phyloP scores from a whole-genome alignment of 2,329 filamentous ascomycete species.

The Emergomyces pasteurianus region DNA sequence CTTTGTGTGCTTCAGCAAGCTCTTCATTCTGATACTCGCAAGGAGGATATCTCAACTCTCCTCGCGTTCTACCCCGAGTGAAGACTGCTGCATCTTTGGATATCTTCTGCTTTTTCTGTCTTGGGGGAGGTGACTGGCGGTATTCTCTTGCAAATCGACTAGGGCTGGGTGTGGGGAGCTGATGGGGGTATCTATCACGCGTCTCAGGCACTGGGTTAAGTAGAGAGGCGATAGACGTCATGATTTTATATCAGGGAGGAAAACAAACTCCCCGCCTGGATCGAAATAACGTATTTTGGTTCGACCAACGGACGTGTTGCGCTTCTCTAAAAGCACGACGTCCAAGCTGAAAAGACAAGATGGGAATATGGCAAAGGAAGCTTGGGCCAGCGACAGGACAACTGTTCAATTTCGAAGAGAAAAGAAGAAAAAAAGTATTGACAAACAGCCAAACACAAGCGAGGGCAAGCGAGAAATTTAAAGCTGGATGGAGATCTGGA shows the following conservation, averaged over 20 bases:
- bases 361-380: background rate
- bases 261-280: background rate
- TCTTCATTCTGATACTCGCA: slow-evolving; percentile 53
- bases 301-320: background rate
- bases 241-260: slow-evolving; percentile 20
- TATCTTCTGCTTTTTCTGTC: slow-evolving; percentile 42
- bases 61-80: slow-evolving; percentile 49
- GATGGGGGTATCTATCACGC: slow-evolving; percentile 20
- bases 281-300: background rate
- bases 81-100: slow-evolving; percentile 54
- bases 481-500: slow-evolving; percentile 1
- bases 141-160: slow-evolving; percentile 33
- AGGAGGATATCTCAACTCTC: slow-evolving; percentile 60
- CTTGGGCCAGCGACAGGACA: background rate
- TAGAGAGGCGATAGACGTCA: slow-evolving; percentile 55
- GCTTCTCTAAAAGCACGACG: slow-evolving; percentile 3
- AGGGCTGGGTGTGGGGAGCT: slow-evolving; percentile 27
- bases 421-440: background rate
- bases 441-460: slow-evolving; percentile 3
- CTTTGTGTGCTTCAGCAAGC: slow-evolving; percentile 46
- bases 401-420: background rate
- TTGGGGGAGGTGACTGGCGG: slow-evolving; percentile 14
- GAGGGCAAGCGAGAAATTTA: slow-evolving; percentile 6
- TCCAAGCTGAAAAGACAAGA: background rate
- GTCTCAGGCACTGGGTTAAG: slow-evolving; percentile 48